phyloP scores from a whole-genome alignment of 2,329 filamentous ascomycete genomes.

The Dothideomycetes sp. region DNA sequence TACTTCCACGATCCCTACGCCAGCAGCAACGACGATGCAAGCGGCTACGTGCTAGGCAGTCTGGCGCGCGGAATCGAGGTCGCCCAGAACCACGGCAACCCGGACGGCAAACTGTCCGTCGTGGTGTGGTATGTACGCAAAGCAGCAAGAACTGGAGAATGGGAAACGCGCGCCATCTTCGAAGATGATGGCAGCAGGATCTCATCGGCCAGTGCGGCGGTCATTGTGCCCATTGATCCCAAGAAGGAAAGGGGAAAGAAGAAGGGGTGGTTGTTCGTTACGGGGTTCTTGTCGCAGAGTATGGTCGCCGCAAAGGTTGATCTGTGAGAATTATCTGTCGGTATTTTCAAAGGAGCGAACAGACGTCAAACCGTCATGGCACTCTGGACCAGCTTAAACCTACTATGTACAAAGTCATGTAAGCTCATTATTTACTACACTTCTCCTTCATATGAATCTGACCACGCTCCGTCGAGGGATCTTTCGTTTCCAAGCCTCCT shows the following conservation, averaged over 20 bases:
- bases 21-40: constrained; percentile 33
- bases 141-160: constrained; percentile 15
- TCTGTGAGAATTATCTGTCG: constrained; percentile 24
- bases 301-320: constrained; percentile 44
- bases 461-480: no score
- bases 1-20: constrained; percentile 47
- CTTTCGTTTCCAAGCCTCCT: no score
- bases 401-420: no score
- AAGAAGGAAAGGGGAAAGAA: constrained; percentile 30
- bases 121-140: constrained; percentile 37
- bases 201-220: constrained; percentile 39
- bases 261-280: constrained; percentile 47
- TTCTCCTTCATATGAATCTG: no score
- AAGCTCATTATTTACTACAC: no score
- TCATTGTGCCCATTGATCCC: constrained; percentile 44
- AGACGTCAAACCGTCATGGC: no score
- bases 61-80: constrained; percentile 33
- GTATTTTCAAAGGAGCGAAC: no score
- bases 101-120: constrained; percentile 28
- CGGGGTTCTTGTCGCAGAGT: constrained; percentile 41
- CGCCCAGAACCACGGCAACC: constrained; percentile 23
- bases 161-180: constrained; percentile 41
- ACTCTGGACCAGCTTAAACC: no score
- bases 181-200: constrained; percentile 45
- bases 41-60: constrained; percentile 43